Evolutionary conservation across 495 filamentous ascomycete species (phyloP).

Genomic region (Tirmania nivea): DNA sequence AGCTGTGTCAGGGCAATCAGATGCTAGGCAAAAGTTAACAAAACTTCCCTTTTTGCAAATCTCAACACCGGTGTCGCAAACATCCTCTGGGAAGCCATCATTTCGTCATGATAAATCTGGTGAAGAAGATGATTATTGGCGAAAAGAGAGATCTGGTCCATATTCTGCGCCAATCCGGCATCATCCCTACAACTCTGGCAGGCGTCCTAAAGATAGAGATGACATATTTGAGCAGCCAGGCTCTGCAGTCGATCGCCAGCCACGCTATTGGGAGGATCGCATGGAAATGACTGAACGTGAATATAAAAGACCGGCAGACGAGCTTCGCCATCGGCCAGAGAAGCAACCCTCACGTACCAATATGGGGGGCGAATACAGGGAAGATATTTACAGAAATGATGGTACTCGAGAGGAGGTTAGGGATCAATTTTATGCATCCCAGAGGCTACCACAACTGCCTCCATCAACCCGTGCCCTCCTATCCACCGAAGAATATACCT

Average conservation of each 20-base stretch:
- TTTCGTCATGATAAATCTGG: background rate
- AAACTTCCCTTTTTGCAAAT: background rate
- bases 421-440: conserved; percentile 10
- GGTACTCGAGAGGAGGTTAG: conserved; percentile 8
- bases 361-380: conserved; percentile 12
- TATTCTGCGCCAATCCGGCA: too few species aligned
- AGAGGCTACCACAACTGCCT: conserved; percentile 7
- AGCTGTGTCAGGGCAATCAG: background rate
- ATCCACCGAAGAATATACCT: conserved; percentile 8
- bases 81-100: background rate
- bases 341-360: background rate
- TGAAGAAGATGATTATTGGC: background rate
- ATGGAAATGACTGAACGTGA: background rate
- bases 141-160: background rate
- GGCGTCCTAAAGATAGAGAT: too few species aligned
- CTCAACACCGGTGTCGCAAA: too few species aligned
- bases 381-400: conserved; percentile 13
- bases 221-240: too few species aligned
- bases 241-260: background rate
- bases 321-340: background rate
- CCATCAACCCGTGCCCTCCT: conserved; percentile 6
- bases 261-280: background rate
- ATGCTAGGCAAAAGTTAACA: background rate
- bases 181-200: too few species aligned
- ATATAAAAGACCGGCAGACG: background rate